Base-by-base conservation (phyloP, 23 red algal genomes). In the Pyropia yezoensis region DNA sequence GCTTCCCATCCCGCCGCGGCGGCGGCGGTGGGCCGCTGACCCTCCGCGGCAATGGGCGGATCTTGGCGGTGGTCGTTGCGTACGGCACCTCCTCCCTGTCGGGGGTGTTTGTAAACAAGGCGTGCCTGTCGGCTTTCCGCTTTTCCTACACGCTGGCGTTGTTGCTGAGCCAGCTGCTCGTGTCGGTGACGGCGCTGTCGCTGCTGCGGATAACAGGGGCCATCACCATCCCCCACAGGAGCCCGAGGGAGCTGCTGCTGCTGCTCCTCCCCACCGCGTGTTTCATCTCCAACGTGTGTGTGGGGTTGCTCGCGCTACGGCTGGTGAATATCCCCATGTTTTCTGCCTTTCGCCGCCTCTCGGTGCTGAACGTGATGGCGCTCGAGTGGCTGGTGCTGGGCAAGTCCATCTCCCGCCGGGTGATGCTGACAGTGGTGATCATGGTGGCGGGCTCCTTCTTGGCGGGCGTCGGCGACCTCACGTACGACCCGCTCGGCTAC, bases 321-420 rank as follows among this genome's bases (percentile, higher is more conserved):
- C 54, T 78, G 2, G 91, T 87, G 11, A 96, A 88, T 69, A 82
- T 96, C 49, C 91, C 91, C 3, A 96, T 96, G 91, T 96, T 96
- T 65, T 88, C 81, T 49, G 83, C 82, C 25, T 89, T 96, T 50
- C 79, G 91, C 54, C 69, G 91, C 16, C 91, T 96, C 24, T 83
- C 76, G 29, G 91, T 87, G 30, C 57, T 96, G n/a, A 69, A 61
- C 19, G 91, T 96, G 53, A 83, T 96, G 77, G 51, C 77, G 18
- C 23, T 96, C 47, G 91, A 96, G 70, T 78, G 56, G 19, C 13
- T 96, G 20, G 67, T 85, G 24, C 54, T 87, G 7, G 70, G 73
- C 27, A 83, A 79, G 67, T 75, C 54, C 28, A 73, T 67, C 2
- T 70, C 74, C 14, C 30, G 61, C 18, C 65, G 52, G 3, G 61